These are phyloP conservation scores for Gossypium thurberi DNA, from an alignment of 345 rosid species.

Conservation along the genomic window DNA sequence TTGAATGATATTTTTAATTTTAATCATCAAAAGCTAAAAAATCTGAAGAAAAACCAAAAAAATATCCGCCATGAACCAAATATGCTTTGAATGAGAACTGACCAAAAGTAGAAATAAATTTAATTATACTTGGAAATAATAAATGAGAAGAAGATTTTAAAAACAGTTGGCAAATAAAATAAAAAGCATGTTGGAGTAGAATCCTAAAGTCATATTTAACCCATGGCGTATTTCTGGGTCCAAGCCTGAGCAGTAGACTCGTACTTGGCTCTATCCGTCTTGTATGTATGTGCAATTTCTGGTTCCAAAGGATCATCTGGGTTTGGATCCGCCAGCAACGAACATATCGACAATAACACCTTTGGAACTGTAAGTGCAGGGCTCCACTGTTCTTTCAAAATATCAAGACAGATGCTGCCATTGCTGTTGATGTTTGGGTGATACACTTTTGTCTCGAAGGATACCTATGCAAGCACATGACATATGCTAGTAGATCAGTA, in stretches of 20 bases:
- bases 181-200: no score
- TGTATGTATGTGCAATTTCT: background rate
- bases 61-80: no score
- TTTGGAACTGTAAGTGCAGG: background rate
- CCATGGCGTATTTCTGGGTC: conserved; percentile 1
- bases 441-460: background rate
- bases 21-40: no score
- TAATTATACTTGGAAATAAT: no score
- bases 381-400: background rate
- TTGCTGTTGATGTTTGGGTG: background rate
- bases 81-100: no score
- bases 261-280: background rate
- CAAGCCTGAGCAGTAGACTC: background rate
- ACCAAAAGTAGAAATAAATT: no score
- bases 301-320: conserved; percentile 1
- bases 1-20: no score
- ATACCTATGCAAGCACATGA: background rate
- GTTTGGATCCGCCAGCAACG: background rate
- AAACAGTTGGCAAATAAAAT: no score
- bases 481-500: no score
- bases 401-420: background rate
- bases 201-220: background rate
- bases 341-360: background rate
- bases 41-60: no score
- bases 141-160: no score